Base-by-base conservation (phyloP, 2,329 filamentous ascomycete genomes). In the Conoideocrella luteorostrata region DNA sequence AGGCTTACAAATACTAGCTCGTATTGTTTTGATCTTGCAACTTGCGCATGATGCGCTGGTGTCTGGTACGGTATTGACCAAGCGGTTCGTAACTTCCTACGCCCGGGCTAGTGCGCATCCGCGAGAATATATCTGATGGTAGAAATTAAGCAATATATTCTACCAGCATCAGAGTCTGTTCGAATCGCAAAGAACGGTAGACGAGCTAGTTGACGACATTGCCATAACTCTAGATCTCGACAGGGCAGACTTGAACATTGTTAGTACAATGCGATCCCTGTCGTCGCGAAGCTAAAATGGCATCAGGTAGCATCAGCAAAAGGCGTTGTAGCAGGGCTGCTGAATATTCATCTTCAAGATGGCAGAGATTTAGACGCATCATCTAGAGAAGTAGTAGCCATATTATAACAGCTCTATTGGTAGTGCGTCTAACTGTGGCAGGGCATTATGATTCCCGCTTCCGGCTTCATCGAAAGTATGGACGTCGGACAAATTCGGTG, bases 121-220 rank as follows among this genome's bases (percentile, higher is more conserved):
- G 39, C 15, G 21, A 17, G n/a, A n/a, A n/a, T n/a, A 38, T 6
- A 3, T n/a, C 29, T 39, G 21, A 24, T 21, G 11, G 4, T 4
- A 22, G 26, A 5, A 23, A 11, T 17, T 3, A 21, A 91, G 87
- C 48, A 86, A 87, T 55, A 80, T 94, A 4, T 94, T 83, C 60
- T 94, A 94, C 57, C 80, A 86, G 53, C 75, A 89, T 51, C 78
- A 82, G 4, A 74, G 80, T 9, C 67, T 94, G 0, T 94, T 93
- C 55, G 71, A 73, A 17, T 80, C 71, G 39, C 88, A 93, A 58
- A 58, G 63, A 13, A 70, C 78, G 12, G 85, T 93, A 0, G 82
- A 93, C 57, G 71, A 72, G 23, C 78, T 87, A 36, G 77, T 93
- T 0, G 85, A 93, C 54, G 82, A 86, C 49, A 65, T 94, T 28